Evolutionary conservation across 257 asterid genomes (phyloP).

Genomic region (Nicotiana undulata): DNA sequence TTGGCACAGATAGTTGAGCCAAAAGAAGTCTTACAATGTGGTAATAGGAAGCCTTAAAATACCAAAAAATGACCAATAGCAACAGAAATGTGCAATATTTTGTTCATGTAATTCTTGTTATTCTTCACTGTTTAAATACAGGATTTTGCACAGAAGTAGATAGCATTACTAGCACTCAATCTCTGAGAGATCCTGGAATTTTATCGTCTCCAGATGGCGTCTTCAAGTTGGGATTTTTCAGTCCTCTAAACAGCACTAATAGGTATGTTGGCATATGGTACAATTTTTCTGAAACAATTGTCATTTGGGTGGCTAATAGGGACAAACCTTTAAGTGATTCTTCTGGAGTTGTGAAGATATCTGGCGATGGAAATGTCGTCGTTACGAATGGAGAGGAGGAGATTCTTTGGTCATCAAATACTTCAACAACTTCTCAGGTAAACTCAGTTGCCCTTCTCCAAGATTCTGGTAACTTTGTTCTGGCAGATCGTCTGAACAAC

Average conservation of each 20-base stretch:
- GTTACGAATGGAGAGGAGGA: neutral
- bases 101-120: neutral
- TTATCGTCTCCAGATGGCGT: conserved; percentile 11
- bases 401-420: conserved; percentile 7
- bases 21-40: neutral
- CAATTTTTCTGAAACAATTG: conserved; percentile 19
- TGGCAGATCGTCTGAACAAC: conserved; percentile 12
- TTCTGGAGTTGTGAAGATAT: neutral
- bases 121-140: conserved; percentile 1
- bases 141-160: conserved; percentile 22
- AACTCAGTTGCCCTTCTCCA: neutral
- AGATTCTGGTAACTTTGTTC: conserved; percentile 7
- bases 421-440: neutral
- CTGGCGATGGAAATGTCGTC: neutral
- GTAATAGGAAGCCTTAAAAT: neutral
- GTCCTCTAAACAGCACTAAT: conserved; percentile 24
- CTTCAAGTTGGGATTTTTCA: conserved; percentile 36
- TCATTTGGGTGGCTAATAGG: conserved; percentile 9
- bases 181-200: conserved; percentile 17
- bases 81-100: neutral
- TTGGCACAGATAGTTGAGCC: neutral
- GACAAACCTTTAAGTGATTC: conserved; percentile 6
- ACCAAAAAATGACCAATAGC: neutral
- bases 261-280: conserved; percentile 34
- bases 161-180: conserved; percentile 15